A percentile compares a stretch with the other conserved stretches of the same genome.
These are phyloP conservation scores for Phytophthora rubi DNA, from an alignment of 352 stramenopile species.

Conservation along the genomic window DNA sequence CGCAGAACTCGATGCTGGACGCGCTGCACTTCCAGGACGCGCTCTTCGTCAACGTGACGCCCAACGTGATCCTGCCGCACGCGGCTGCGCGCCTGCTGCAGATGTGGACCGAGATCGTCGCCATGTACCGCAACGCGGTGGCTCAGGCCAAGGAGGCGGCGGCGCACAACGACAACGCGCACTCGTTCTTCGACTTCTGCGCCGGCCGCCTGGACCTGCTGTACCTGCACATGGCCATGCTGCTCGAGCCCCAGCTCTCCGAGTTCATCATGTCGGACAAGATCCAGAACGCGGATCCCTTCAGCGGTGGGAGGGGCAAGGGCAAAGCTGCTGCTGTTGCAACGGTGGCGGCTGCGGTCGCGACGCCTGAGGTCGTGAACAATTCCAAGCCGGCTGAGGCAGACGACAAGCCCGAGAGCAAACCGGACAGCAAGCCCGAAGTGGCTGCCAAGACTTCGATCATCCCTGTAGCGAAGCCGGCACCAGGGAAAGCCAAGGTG, in stretches of 20 bases:
- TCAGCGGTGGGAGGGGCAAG: conserved; percentile 19
- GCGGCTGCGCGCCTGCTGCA: conserved; percentile 56
- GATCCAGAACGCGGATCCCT: conserved; percentile 23
- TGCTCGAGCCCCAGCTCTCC: conserved; percentile 58
- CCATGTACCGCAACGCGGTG: conserved; percentile 58
- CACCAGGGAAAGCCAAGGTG: background rate
- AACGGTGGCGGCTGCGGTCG: background rate
- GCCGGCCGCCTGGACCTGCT: conserved; percentile 62
- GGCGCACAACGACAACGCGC: conserved; percentile 28
- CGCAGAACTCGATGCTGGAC: conserved; percentile 53
- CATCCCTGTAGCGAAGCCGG: background rate
- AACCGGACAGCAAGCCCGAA: background rate
- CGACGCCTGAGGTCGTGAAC: background rate
- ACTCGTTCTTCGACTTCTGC: conserved; percentile 71
- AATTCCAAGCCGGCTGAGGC: background rate
- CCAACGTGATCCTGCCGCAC: conserved; percentile 53
- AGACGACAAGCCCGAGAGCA: background rate
- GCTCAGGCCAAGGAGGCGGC: conserved; percentile 36
- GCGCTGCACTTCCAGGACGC: conserved; percentile 67
- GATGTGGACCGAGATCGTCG: conserved; percentile 69
- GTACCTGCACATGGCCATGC: conserved; percentile 73
- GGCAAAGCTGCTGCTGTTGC: background rate
- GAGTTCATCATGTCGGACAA: conserved; percentile 51
- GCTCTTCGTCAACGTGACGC: conserved; percentile 62
- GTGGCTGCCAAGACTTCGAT: background rate